Conservation (phyloP, 1,284 basidiomycete genomes). For the Coniferiporia sulphurascens region DNA sequence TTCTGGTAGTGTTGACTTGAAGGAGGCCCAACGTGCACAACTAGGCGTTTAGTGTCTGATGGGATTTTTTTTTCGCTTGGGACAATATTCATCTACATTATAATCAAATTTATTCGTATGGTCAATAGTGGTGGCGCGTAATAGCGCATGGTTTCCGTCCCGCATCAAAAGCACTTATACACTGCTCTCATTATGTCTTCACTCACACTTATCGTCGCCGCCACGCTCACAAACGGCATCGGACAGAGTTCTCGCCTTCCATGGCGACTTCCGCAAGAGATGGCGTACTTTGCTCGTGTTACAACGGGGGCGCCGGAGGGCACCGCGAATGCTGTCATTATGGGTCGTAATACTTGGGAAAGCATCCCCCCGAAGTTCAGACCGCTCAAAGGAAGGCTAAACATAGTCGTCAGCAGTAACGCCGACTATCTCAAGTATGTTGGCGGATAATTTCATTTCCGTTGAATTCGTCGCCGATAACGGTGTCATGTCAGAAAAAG, state of each 20-base stretch:
- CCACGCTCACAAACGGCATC: constrained; percentile 85
- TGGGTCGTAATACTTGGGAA: constrained; percentile 98
- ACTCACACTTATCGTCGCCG: constrained; percentile 90
- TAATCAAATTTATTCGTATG: no score
- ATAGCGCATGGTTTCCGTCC: no score
- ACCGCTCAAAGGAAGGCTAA: constrained; percentile 75
- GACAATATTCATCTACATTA: no score
- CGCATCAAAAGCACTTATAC: no score
- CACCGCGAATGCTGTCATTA: constrained; percentile 76
- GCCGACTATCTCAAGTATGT: constrained; percentile 61
- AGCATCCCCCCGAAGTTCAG: constrained; percentile 89
- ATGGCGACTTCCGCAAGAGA: constrained; percentile 87
- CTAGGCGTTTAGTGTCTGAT: not conserved
- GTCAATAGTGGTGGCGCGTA: no score
- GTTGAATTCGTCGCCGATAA: not conserved
- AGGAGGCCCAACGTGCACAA: not conserved
- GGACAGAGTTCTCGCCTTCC: constrained; percentile 76
- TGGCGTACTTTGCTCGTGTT: constrained; percentile 88
- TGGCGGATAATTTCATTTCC: not conserved
- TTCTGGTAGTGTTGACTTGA: not conserved
- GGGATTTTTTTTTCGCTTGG: not conserved
- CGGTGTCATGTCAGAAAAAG: not conserved
- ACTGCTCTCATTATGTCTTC: constrained; percentile 3
- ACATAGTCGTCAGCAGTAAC: constrained; percentile 78
- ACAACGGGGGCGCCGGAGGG: constrained; percentile 60